A percentile compares a stretch with the other conserved stretches of the same genome.
Evolutionary conservation across 1,284 basidiomycete genomes (phyloP).

Genomic region (Ganoderma multipileum): DNA sequence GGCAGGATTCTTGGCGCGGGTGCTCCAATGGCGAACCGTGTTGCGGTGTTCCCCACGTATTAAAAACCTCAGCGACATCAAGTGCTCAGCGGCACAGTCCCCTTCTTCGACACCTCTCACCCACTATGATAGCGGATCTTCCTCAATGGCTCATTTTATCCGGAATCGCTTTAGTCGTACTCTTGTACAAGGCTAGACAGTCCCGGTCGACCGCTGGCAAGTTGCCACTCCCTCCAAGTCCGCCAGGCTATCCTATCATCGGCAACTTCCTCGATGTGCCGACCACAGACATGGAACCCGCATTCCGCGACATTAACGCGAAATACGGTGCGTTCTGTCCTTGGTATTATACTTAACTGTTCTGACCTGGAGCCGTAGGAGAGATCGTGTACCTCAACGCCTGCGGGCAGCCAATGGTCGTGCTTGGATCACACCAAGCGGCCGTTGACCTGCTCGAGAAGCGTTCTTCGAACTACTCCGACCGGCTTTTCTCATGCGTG

Average conservation of each 20-base stretch:
- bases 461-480: constrained; percentile 39
- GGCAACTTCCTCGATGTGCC: constrained; percentile 19
- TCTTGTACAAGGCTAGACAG: not conserved
- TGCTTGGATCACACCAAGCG: constrained; percentile 25
- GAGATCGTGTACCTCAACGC: constrained; percentile 25
- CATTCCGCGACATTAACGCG: constrained; percentile 1
- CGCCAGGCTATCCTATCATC: constrained; percentile 10
- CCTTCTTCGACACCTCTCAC: not conserved
- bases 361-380: constrained; percentile 6
- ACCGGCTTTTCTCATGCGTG: constrained; percentile 16
- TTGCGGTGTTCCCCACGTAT: not conserved
- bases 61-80: not conserved
- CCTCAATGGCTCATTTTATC: not conserved
- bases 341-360: not conserved
- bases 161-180: not conserved
- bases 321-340: not conserved
- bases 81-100: not conserved
- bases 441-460: constrained; percentile 51
- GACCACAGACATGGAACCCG: not conserved
- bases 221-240: constrained; percentile 14
- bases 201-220: not conserved
- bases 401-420: constrained; percentile 20
- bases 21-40: not conserved
- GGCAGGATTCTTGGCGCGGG: not conserved
- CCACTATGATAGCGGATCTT: not conserved